These are phyloP conservation scores for Colletotrichum noveboracense DNA, from an alignment of 2,329 filamentous ascomycete species.

Conservation along the genomic window DNA sequence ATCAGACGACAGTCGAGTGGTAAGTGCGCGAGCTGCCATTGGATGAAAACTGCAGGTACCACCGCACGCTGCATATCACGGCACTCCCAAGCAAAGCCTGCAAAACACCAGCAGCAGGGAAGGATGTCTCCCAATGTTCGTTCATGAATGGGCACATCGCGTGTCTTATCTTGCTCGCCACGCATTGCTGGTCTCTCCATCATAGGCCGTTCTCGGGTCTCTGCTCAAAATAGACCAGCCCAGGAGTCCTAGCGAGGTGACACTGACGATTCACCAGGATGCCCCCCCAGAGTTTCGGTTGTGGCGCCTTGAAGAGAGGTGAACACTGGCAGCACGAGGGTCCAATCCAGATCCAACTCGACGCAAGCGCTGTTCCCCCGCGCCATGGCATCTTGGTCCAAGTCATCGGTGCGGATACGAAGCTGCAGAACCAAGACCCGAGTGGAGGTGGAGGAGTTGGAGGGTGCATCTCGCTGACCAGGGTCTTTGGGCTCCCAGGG, in stretches of 20 bases:
- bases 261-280: background rate
- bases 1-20: background rate
- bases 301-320: background rate
- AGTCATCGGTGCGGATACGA: conserved; percentile 18
- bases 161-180: background rate
- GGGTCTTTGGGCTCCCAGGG: background rate
- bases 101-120: background rate
- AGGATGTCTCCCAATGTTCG: background rate
- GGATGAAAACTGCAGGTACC: background rate
- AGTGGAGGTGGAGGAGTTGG: background rate
- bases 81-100: background rate
- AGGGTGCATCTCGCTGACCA: background rate
- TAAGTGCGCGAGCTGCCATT: background rate
- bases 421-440: conserved; percentile 3
- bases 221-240: background rate
- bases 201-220: background rate
- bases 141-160: background rate
- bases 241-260: background rate
- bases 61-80: background rate
- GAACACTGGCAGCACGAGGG: background rate
- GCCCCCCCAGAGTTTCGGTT: background rate
- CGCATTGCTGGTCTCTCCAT: background rate
- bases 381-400: background rate
- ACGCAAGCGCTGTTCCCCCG: background rate
- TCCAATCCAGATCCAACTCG: background rate